phyloP scores from a whole-genome alignment of 1,284 basidiomycete species.

The Ceraceosorus guamensis region DNA sequence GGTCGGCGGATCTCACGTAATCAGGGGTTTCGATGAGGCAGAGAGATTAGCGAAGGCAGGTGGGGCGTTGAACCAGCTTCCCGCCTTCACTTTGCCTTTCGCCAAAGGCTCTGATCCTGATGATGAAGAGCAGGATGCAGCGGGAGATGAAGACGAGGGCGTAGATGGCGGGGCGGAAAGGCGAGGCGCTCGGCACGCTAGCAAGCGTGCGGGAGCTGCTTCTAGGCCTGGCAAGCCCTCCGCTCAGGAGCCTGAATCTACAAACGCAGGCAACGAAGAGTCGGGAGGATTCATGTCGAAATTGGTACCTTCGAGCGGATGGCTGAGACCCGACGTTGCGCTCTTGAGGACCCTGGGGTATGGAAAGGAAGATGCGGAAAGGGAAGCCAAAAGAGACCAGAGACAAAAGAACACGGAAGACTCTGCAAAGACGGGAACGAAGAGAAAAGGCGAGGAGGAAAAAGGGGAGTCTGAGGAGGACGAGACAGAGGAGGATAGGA shows the following conservation, averaged over 20 bases:
- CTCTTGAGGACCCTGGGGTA: slow-evolving; percentile 25
- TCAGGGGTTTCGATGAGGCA: slow-evolving; percentile 37
- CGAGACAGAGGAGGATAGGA: slow-evolving; percentile 18
- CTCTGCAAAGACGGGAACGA: slow-evolving; percentile 17
- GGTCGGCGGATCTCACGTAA: slow-evolving; percentile 34
- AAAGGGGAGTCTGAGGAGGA: slow-evolving; percentile 6
- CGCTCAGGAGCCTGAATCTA: no score
- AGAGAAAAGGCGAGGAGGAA: slow-evolving; percentile 1
- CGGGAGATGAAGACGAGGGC: slow-evolving; percentile 9
- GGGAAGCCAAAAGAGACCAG: slow-evolving; percentile 26
- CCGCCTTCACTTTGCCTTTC: slow-evolving; percentile 20
- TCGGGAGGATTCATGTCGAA: slow-evolving; percentile 10
- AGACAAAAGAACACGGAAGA: slow-evolving; percentile 33
- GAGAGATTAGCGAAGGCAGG: slow-evolving; percentile 21
- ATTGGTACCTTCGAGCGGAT: slow-evolving; percentile 25
- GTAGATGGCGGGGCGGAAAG: background rate
- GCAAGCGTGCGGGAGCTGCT: background rate
- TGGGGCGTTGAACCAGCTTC: slow-evolving; percentile 10
- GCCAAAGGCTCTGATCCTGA: slow-evolving; percentile 1
- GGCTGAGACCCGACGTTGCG: slow-evolving; percentile 17
- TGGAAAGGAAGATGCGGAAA: slow-evolving; percentile 20
- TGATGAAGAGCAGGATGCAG: slow-evolving; percentile 1
- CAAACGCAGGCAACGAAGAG: no score
- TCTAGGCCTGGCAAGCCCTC: no score
- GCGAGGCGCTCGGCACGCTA: no score